Evolutionary conservation across 805 yeast species (phyloP), one percentile per base, ranked within the genome.

Genomic region (Suhomyces faveliae): DNA sequence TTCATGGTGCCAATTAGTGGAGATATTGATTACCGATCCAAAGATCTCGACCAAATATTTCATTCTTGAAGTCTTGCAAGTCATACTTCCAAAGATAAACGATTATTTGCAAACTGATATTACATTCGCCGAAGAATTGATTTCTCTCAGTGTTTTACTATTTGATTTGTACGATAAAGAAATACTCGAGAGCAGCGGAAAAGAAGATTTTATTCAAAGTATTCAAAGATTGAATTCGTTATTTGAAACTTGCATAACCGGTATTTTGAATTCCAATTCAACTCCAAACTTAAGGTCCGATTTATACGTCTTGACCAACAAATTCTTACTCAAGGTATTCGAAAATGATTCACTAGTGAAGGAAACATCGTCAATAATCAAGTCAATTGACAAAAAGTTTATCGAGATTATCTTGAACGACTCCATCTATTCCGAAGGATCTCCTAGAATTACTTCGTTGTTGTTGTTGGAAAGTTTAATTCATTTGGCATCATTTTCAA

Each of bases 1-100:
- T 58, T 79, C 95, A 0, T 92, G 98, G 98, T 83, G 84, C 19
- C 85, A 84, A 54, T 64, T 91, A 43, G 83, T 89, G 20, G 89
- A 89, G 51, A 81, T 89, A 3, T 66, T 89, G 40, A 81, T 88
- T 4, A 73, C 81, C 4, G 90, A 84, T 62, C 83, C 81, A 8
- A 70, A 69, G n/a, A 64, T 82, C 47, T 64, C 71, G 5, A 72
- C 81, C 0, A 49, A 53, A 39, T 77, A 80, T 33, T 85, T 92
- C 58, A 81, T 89, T 46, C 66, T 89, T 15, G 95, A 87, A 55
- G 80, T 88, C 2, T 82, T 90, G 52, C 95, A 89, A 56, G 73
- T 79, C 3, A 74, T 89, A 20, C 74, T 89, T 17, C 96, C 96
- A 2, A 85, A 82, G 58, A 79, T 90, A 41, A 83, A 83, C 54